Base-by-base conservation (phyloP, 306 rosid genomes). In the Quercus suber region DNA sequence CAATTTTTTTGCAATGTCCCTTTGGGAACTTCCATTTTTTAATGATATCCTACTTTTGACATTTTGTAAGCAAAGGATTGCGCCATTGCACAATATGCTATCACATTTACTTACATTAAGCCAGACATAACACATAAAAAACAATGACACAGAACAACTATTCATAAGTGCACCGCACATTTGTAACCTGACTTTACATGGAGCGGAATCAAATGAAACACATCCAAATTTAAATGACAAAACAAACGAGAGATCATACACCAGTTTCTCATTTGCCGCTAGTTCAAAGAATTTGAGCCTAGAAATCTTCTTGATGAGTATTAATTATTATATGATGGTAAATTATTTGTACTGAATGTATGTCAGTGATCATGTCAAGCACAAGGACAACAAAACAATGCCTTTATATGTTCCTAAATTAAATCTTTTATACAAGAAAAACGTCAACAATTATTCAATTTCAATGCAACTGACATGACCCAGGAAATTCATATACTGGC, bases 381-480 rank as follows among this genome's bases (percentile, higher is more conserved):
- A 49, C 45, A 57, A 37, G 45, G 45, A 72, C 33, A 77, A 60
- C 23, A 72, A 71, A 41, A 15, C 51, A 20, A 25, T 45, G 63
- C n/a, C 14, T 9, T 23, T 13, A 12, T 11, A 9, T 27, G 41
- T 63, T 18, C 30, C 30, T 63, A 19, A 5, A 30, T 20, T 55
- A 71, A 59, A 73, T 61, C 52, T 70, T 79, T 80, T 63, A 57
- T 73, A 6, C 17, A 60, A 67, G 71, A 73, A 71, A 79, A 25
- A 73, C 69, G 70, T 17, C 69, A 55, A 43, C 17, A 12, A 45
- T 57, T 13, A 25, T 49, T 23, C 68, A 20, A 28, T 72, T 78
- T 67, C 20, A 64, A 13, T 57, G 69, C 73, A 71, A 57, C 55
- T 31, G 25, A 56, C 60, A 55, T 21, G 12, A 73, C 19, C 73